Evolutionary conservation across 2,329 filamentous ascomycete species (phyloP), one percentile per base, ranked within the genome.

Genomic region (Parasarocladium wereldwijsianum): DNA sequence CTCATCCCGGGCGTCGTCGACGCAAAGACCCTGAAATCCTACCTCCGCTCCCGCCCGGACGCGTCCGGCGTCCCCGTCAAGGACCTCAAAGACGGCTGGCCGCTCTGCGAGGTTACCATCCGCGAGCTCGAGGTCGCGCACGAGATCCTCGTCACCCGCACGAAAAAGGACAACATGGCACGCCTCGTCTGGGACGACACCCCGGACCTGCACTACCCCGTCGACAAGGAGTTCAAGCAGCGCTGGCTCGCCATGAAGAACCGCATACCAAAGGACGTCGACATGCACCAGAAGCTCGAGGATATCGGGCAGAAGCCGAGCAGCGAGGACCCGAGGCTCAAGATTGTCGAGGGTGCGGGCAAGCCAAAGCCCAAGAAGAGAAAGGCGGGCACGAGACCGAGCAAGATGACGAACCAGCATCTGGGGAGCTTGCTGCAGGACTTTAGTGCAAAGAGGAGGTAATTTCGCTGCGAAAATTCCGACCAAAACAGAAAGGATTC

Each of bases 1-100:
- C 70, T 80, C 43, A 84, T 93, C 50, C 64, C 66, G 4, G 76
- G 81, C 37, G 87, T 98, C 36, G 76, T 73, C 42, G 76, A 73
- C 44, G 73, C 76, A 35, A 75, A 78, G 22, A 74, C 85, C 43
- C 69, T 98, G 32, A 71, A 93, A 32, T 70, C 69, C 32, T 79
- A 83, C 47, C 69, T 98, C 18, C 85, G 93, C 55, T 65, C 67
- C 32, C 85, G 86, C 54, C 73, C 71, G 31, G 85, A 85, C 35
- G 81, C 83, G 2, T 74, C 78, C 39, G 84, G 83, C 9, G 70
- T 96, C 32, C 67, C 66, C 21, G 83, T 96, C 38, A 85, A 84
- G 51, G 85, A 94, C 44, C 68, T 98, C 37, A 93, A 93, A 55
- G 90, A 98, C 50, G 90, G 90, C 38, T 98, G 90, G 90, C 75